Evolutionary conservation across 805 yeast genomes (phyloP).

Genomic region (Suhomyces kilbournensis): DNA sequence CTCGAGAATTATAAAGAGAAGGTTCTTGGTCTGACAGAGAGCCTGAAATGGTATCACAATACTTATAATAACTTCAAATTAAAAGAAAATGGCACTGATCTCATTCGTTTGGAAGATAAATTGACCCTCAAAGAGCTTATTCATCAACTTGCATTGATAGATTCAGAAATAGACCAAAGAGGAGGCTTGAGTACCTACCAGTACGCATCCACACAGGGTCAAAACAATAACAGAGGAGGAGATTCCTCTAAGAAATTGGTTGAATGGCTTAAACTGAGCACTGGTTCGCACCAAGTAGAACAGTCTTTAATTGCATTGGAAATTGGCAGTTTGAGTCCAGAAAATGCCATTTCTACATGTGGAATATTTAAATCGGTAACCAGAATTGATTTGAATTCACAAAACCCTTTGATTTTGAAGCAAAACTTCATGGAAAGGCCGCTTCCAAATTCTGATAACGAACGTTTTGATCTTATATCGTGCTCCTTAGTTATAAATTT

Average conservation of each 20-base stretch:
- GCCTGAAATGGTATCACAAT: background rate
- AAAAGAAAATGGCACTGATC: conserved; percentile 4
- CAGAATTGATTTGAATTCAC: conserved; percentile 79
- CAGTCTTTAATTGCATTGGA: conserved; percentile 57
- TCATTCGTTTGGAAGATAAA: conserved; percentile 18
- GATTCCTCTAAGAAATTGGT: conserved; percentile 82
- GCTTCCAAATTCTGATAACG: conserved; percentile 44
- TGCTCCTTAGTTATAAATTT: conserved; percentile 87
- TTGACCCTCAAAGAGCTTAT: conserved; percentile 16
- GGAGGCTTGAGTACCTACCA: conserved; percentile 86
- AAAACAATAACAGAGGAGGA: conserved; percentile 74
- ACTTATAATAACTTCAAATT: conserved; percentile 4
- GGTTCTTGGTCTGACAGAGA: conserved; percentile 1
- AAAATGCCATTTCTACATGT: conserved; percentile 64
- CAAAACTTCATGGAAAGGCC: conserved; percentile 86
- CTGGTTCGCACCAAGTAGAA: background rate
- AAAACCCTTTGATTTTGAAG: conserved; percentile 63
- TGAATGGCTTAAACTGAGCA: conserved; percentile 57
- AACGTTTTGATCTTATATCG: conserved; percentile 64
- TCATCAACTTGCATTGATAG: conserved; percentile 49
- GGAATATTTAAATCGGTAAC: conserved; percentile 49
- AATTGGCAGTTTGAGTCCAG: conserved; percentile 74
- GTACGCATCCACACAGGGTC: conserved; percentile 83
- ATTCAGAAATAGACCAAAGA: conserved; percentile 54
- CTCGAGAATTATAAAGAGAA: conserved; percentile 9